Conservation (phyloP, 2,329 filamentous ascomycete species). For the Neofusicoccum kwambonambiense region DNA sequence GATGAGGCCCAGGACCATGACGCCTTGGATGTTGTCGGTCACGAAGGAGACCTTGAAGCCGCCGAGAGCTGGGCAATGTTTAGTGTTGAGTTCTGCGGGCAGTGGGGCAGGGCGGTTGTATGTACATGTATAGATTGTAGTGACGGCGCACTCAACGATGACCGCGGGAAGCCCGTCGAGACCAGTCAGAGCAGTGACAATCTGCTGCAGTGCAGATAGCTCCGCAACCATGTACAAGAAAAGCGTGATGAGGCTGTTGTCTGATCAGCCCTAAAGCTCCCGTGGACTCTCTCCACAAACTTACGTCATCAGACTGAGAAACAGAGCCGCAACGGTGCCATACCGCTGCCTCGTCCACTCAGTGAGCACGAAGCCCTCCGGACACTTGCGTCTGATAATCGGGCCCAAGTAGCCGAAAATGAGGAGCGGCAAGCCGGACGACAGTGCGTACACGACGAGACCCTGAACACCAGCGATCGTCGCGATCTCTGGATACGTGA, state of each 20-base stretch:
- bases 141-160: constrained; percentile 74
- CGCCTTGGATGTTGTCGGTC: constrained; percentile 78
- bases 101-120: constrained; percentile 22
- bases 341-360: constrained; percentile 82
- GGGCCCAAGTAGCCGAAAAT: constrained; percentile 73
- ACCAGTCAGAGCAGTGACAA: constrained; percentile 71
- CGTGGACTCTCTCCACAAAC: constrained; percentile 18
- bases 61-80: constrained; percentile 60
- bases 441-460: constrained; percentile 71
- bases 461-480: constrained; percentile 79
- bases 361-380: constrained; percentile 79
- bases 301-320: constrained; percentile 70
- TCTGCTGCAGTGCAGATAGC: constrained; percentile 77
- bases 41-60: constrained; percentile 83
- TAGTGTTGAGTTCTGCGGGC: neutral
- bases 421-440: constrained; percentile 70
- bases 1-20: constrained; percentile 73
- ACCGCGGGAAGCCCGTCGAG: constrained; percentile 72
- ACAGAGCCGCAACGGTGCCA: constrained; percentile 66
- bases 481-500: constrained; percentile 77
- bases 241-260: constrained; percentile 64
- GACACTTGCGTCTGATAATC: constrained; percentile 75
- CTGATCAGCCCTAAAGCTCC: neutral
- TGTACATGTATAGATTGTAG: constrained; percentile 78
- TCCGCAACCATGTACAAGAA: constrained; percentile 88